Base-by-base conservation (phyloP, 2,329 filamentous ascomycete species). In the Colletotrichum liaoningense region DNA sequence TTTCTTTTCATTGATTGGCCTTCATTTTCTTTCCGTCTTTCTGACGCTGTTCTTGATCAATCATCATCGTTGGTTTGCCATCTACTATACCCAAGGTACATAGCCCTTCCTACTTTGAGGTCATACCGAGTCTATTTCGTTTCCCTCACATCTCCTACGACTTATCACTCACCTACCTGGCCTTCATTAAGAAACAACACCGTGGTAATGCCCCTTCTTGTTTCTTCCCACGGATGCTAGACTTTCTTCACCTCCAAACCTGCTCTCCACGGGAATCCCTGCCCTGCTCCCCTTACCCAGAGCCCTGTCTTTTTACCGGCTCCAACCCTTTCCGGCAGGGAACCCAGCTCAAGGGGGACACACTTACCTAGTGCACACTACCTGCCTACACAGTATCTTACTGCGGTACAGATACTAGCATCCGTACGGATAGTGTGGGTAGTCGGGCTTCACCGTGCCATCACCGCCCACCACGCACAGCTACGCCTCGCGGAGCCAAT, bases 401-500 rank as follows among this genome's bases (percentile, higher is more conserved):
- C 33, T 35, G 33, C 33, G 33, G 33, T 35, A 35, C 33, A 35
- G 9, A 35, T 5, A 35, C 33, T 5, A 35, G 33, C 33, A 35
- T 35, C 33, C 33, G 33, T 35, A 12, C 33, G 38, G 38, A 42
- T 42, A 42, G 14, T 42, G 16, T 12, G 11, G 33, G 38, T 42
- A 42, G 38, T 52, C 62, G 66, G 64, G 64, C 70, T 33, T 65
- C 59, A 56, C 66, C 65, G 59, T 26, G 33, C 59, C n/a, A 67
- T 52, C 38, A 22, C 35, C 57, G 57, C 65, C 33, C 69, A 72
- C 69, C 24, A 9, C 66, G 16, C 58, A 69, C 38, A 59, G 42
- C 69, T 56, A 72, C 59, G 59, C 59, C 69, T 66, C 59, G 42
- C 69, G 42, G 69, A 26, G 26, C 30, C 24, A 59, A 64, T 35